Evolutionary conservation across 1,284 basidiomycete genomes (phyloP), one percentile per base, ranked within the genome.

Genomic region (Cryptococcus neoformans): DNA sequence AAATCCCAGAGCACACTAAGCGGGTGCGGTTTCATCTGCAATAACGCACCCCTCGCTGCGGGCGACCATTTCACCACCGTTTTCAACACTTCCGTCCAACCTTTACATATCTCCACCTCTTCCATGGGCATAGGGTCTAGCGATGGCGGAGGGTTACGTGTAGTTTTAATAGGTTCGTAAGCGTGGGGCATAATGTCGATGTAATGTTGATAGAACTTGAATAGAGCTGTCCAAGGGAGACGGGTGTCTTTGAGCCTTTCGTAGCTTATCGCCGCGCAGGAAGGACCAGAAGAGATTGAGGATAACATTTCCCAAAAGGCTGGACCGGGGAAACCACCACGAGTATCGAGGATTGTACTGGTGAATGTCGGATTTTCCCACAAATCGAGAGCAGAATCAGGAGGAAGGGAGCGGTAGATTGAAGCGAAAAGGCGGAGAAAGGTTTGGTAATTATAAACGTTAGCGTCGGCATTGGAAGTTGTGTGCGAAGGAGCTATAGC

Each of bases 241-340:
- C 67, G 62, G 3, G 71, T 69, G 44, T 71, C 69, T 55, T 72
- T 70, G 56, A 76, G 60, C 57, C 64, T 67, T 50, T 73, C 71
- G 52, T 67, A 72, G 35, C 69, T 63, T 47, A 68, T 67, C 6
- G 66, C 58, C 62, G 89, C 90, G 66, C 90, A 91, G 56, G 86
- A 84, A 46, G 88, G 85, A 0, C 92, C 92, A 49, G 87, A 86
- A 0, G 91, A 84, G 21, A 95, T 81, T n/a, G 92, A 90, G 4
- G 84, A 80, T 17, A 95, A 79, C 90, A 95, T 92, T 62, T 92
- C 88, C 74, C 90, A 94, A 57, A 93, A 80, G 0, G 91, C 88
- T 63, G 84, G 85, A 17, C 86, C 81, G 81, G 91, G 87, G 6
- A 84, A 84, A 6, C 83, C 73, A 57, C 90, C 86, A 50, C 88